These are phyloP conservation scores for Ulvella scutata DNA, from an alignment of 139 green algal genomes.

Conservation along the genomic window DNA sequence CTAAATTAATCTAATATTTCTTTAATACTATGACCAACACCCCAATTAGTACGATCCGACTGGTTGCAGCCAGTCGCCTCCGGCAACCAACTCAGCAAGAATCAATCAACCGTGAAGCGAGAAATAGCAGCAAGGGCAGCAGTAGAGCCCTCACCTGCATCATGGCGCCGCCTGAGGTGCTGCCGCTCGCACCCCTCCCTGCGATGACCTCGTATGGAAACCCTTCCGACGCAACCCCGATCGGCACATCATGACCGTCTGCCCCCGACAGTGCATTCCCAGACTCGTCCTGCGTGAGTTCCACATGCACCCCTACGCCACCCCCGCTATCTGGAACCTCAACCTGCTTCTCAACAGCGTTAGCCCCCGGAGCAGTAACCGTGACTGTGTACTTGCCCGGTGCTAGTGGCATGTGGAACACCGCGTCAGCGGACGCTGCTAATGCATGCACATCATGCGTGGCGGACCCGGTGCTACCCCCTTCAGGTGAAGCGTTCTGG, in stretches of 20 bases:
- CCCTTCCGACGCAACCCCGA: background rate
- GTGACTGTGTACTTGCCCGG: background rate
- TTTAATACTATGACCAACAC: no score
- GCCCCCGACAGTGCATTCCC: background rate
- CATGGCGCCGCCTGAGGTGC: no score
- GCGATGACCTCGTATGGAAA: background rate
- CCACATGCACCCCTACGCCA: background rate
- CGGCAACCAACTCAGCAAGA: no score
- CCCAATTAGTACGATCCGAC: no score
- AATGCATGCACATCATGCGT: background rate
- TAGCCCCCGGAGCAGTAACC: background rate
- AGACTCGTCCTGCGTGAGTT: background rate
- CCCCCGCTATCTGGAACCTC: background rate
- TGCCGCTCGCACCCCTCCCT: background rate
- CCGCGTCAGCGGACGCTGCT: background rate
- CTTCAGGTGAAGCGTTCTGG: background rate
- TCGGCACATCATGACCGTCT: background rate
- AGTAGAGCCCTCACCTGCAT: no score
- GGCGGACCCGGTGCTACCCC: background rate
- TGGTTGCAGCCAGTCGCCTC: no score
- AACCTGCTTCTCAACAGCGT: background rate
- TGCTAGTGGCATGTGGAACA: background rate
- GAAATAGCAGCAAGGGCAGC: no score
- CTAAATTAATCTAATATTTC: no score
- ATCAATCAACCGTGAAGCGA: no score